Conservation (phyloP, 2,329 filamentous ascomycete species). For the Claviceps sp. region DNA sequence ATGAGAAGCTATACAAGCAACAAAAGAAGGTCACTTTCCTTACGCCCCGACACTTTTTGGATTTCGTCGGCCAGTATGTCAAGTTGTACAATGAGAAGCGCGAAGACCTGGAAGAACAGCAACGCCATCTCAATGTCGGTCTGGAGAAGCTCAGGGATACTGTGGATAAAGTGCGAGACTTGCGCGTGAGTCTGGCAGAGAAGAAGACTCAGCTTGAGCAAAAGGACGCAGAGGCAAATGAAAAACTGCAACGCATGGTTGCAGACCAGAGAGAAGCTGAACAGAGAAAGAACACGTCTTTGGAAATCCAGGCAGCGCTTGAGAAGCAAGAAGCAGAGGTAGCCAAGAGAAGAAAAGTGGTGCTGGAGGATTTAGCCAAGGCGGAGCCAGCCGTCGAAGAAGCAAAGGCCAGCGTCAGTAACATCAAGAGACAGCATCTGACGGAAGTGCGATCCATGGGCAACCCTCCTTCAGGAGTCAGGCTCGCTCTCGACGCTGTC, state of each 20-base stretch:
- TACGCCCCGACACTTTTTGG: slow-evolving; percentile 91
- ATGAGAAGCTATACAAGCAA: slow-evolving; percentile 75
- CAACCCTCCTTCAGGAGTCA: slow-evolving; percentile 80
- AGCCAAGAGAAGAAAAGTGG: slow-evolving; percentile 67
- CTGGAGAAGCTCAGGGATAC: slow-evolving; percentile 95
- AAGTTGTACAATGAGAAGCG: slow-evolving; percentile 97
- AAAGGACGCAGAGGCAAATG: slow-evolving; percentile 91
- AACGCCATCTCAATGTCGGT: slow-evolving; percentile 94
- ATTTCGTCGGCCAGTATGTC: slow-evolving; percentile 96
- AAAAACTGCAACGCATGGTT: slow-evolving; percentile 95
- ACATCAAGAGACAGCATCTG: slow-evolving; percentile 94
- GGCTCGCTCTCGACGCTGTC: slow-evolving; percentile 87
- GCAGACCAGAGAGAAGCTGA: slow-evolving; percentile 92
- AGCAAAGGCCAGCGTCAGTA: slow-evolving; percentile 91
- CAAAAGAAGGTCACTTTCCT: slow-evolving; percentile 88
- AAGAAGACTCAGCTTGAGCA: slow-evolving; percentile 89
- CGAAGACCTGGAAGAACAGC: slow-evolving; percentile 95
- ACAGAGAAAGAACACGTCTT: slow-evolving; percentile 72
- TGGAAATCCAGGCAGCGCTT: slow-evolving; percentile 77
- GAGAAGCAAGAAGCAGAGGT: slow-evolving; percentile 87
- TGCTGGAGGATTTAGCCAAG: slow-evolving; percentile 73
- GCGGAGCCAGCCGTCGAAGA: slow-evolving; percentile 89
- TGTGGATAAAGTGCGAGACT: slow-evolving; percentile 89
- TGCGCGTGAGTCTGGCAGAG: slow-evolving; percentile 78
- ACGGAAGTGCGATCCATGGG: slow-evolving; percentile 97